Evolutionary conservation across 176 grass and related monocot species (phyloP).

Genomic region (Thinopyrum elongatum): DNA sequence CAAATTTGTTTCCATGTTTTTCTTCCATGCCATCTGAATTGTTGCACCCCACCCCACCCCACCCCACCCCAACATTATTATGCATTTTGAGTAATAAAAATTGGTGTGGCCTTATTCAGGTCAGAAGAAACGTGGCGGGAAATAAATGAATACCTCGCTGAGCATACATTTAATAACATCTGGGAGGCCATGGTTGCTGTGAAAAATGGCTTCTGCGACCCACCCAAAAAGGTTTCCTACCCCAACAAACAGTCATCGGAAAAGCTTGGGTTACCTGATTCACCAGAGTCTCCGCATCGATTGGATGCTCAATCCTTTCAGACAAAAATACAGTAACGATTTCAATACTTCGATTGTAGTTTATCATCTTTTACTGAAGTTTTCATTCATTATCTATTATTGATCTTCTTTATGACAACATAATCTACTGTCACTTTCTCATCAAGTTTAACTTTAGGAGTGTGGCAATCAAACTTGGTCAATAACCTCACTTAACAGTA

Average conservation of each 20-base stretch:
- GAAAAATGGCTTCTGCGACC: constrained; percentile 4
- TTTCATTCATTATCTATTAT: not conserved
- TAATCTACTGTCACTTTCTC: not conserved
- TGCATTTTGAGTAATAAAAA: not conserved
- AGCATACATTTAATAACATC: not conserved
- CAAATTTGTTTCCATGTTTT: not conserved
- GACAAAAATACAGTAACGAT: not conserved
- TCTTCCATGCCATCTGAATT: not conserved
- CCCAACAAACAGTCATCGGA: not conserved
- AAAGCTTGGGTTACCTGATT: not conserved
- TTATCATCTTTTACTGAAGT: not conserved
- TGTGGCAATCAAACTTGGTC: not conserved
- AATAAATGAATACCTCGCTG: not conserved
- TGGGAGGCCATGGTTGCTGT: not conserved
- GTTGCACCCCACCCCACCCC: no score
- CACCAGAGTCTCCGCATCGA: not conserved
- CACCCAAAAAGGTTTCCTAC: not conserved
- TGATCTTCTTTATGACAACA: not conserved
- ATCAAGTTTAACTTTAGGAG: not conserved
- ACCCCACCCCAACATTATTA: not conserved
- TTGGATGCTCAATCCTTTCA: not conserved
- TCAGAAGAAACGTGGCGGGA: not conserved
- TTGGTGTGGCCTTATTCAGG: not conserved
- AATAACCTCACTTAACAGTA: not conserved
- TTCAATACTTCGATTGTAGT: not conserved